Evolutionary conservation across 208 protist species (phyloP), one percentile per base, ranked within the genome.

Genomic region (Trypanosoma vivax): DNA sequence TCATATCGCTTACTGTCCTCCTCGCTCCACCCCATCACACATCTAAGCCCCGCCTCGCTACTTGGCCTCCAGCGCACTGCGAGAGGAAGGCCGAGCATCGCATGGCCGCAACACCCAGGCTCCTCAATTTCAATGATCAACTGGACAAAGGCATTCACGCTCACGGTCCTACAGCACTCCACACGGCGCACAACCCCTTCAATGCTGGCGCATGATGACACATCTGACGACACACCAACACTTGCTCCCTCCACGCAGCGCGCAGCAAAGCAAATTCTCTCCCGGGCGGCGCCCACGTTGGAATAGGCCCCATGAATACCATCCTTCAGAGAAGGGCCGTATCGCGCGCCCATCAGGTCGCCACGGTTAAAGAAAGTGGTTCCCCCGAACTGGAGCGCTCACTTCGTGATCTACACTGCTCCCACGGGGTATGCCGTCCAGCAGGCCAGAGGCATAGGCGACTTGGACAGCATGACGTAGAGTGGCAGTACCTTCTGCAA

Each of bases 151-250:
- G 35, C 9, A 46, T 81, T 52, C 6, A 40, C 45, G 10, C 45
- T 57, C 19, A 34, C 9, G 50, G 50, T n/a, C n/a, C n/a, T 62
- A 14, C 81, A 76, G 19, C 60, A 74, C 30, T 65, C 46, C 28
- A 86, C 72, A 23, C 58, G 21, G 19, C 27, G 24, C 30, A 89
- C 74, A 18, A 73, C 38, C 11, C 73, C 81, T 31, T 75, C 75
- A 7, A 89, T 38, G 62, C 86, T 73, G 0, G 58, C 56, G n/a
- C 56, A n/a, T 34, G 80, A 83, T 5, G 68, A 50, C 19, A 27
- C 61, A 3, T 9, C 19, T 9, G 61, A 43, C 1, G 52, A 40
- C 14, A 37, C 43, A 10, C 18, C 61, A 33, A 60, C 61, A 28
- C 18, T 42, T n/a, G 61, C 16, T n/a, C 27, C 52, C 35, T 68